These are phyloP conservation scores for Stephanodiscus triporus DNA, from an alignment of 108 stramenopile species.

Conservation along the genomic window DNA sequence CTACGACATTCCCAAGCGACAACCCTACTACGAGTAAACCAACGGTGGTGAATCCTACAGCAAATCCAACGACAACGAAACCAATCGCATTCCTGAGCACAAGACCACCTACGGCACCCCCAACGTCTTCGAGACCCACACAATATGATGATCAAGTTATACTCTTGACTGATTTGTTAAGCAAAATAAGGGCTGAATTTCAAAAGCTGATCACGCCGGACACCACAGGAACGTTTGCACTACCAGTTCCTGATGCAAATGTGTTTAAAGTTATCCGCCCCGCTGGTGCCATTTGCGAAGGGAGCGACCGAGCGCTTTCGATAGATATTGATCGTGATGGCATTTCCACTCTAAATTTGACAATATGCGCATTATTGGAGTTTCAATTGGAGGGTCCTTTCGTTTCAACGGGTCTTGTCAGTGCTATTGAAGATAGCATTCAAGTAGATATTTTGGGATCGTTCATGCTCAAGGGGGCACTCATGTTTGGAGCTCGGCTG, in stretches of 20 bases:
- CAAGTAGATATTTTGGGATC: constrained; percentile 5
- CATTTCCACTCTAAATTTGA: constrained; percentile 10
- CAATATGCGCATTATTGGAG: constrained; percentile 27
- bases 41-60: neutral
- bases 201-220: constrained; percentile 15
- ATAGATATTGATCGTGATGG: constrained; percentile 5
- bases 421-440: constrained; percentile 14
- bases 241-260: constrained; percentile 13
- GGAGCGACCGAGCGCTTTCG: constrained; percentile 13
- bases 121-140: neutral
- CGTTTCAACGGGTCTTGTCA: constrained; percentile 13
- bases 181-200: constrained; percentile 20
- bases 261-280: neutral
- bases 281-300: constrained; percentile 11
- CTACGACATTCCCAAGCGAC: neutral
- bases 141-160: neutral
- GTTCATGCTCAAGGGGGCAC: neutral
- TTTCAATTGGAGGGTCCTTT: constrained; percentile 22
- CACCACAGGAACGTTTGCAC: neutral
- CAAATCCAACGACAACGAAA: neutral
- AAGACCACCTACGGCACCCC: neutral
- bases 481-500: constrained; percentile 12
- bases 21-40: too few species aligned
- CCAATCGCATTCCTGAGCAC: neutral
- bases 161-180: constrained; percentile 9